Evolutionary conservation across 2,329 filamentous ascomycete species (phyloP), one percentile per base, ranked within the genome.

Genomic region (Hymenoscyphus linearis): DNA sequence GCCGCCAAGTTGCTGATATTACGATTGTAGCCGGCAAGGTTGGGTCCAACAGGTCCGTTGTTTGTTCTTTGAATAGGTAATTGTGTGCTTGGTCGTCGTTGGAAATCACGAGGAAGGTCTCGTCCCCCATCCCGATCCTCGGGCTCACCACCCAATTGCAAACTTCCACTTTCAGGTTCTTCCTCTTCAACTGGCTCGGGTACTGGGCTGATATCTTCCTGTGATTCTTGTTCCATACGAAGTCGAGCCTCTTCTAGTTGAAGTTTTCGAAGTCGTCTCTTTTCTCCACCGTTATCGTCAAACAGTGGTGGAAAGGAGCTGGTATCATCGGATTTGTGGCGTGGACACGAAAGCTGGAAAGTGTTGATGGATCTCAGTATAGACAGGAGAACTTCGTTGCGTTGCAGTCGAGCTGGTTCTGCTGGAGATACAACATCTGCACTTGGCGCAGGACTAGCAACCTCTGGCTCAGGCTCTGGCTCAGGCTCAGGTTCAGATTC

Each of bases 81-180:
- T 69, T 92, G 91, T 7, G 91, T 86, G 13, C 84, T 85, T 62
- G 83, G 80, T 62, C 85, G 84, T 56, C 86, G 83, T 63, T 86
- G 82, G 62, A 82, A 82, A 54, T 74, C 72, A 67, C 82, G 78
- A 44, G 75, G 60, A 34, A 70, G 61, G 56, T 84, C 82, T 18
- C 79, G 78, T 18, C 75, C 71, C 52, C 76, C 76, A 25, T 91
- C 87, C 64, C 84, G 82, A 67, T 96, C 91, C 72, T 98, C 93
- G 0, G 93, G 93, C 73, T 98, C 93, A 52, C 93, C 93, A 61
- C 93, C 93, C 18, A 98, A 81, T 62, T 96, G 93, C 61, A 95
- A 80, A 72, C 93, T 98, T 14, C 85, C 85, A 67, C 89, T 89
- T 74, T 95, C 92, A 1, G 86, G 85, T 60, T 89, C 88, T 61